Percentiles rank a stretch among this genome's conserved stretches.
Conservation (phyloP, 352 stramenopile species). For the Pseudoperonospora humuli region DNA sequence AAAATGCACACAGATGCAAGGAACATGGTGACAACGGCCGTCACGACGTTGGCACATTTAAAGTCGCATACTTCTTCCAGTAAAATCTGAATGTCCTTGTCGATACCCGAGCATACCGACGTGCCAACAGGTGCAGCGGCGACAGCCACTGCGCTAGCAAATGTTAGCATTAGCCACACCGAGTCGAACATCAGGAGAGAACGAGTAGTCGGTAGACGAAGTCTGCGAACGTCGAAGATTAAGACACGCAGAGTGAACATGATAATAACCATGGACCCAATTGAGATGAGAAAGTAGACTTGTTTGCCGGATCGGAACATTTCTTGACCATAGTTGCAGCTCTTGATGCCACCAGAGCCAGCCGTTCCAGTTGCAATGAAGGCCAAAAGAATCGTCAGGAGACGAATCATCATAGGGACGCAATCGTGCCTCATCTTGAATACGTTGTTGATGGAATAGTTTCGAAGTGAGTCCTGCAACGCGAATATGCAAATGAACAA, state of each 20-base stretch:
- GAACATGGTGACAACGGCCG: constrained; percentile 46
- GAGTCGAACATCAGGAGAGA: constrained; percentile 39
- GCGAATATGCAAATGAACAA: too few species aligned
- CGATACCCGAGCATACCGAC: constrained; percentile 42
- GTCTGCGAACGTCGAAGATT: constrained; percentile 50
- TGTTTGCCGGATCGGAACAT: constrained; percentile 45
- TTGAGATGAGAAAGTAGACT: constrained; percentile 48
- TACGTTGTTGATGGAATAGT: too few species aligned
- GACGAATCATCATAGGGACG: too few species aligned
- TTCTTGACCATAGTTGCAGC: constrained; percentile 40
- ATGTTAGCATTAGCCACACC: constrained; percentile 51
- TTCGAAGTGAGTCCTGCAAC: too few species aligned
- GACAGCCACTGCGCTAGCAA: constrained; percentile 42
- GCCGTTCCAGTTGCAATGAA: constrained; percentile 35
- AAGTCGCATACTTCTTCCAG: constrained; percentile 62
- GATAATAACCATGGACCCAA: constrained; percentile 32
- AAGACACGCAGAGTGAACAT: constrained; percentile 29
- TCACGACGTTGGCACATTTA: constrained; percentile 50
- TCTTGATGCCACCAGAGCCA: constrained; percentile 36
- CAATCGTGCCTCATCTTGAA: too few species aligned
- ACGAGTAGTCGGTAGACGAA: constrained; percentile 31
- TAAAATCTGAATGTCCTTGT: constrained; percentile 35
- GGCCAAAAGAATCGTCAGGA: constrained; percentile 34
- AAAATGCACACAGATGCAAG: constrained; percentile 47
- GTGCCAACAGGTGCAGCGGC: constrained; percentile 43